phyloP scores from a whole-genome alignment of 2,329 filamentous ascomycete genomes.

The Paecilomyces niveus region DNA sequence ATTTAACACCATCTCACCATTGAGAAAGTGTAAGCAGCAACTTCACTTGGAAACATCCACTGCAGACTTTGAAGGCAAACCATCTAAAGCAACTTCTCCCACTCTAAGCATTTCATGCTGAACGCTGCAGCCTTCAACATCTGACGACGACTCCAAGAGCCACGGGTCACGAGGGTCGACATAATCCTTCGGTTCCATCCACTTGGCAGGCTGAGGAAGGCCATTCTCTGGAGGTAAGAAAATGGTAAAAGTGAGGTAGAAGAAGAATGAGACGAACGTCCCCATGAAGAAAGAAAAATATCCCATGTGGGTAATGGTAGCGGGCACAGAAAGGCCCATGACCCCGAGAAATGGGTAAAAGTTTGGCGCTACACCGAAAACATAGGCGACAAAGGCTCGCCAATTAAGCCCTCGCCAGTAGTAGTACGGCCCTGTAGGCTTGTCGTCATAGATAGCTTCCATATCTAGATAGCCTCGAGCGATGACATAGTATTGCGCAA shows the following conservation, averaged over 20 bases:
- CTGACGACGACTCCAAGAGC: no score
- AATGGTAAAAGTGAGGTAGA: slow-evolving; percentile 10
- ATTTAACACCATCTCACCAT: no score
- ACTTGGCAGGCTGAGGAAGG: slow-evolving; percentile 10
- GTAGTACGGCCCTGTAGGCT: slow-evolving; percentile 22
- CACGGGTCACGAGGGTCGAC: slow-evolving; percentile 15
- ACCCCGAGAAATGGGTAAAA: slow-evolving; percentile 38
- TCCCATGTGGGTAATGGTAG: slow-evolving; percentile 40
- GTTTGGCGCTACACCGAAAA: slow-evolving; percentile 33
- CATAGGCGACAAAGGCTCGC: slow-evolving; percentile 25
- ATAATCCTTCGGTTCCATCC: slow-evolving; percentile 32
- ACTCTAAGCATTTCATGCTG: no score
- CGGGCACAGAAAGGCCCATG: slow-evolving; percentile 30
- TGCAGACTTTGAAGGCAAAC: no score
- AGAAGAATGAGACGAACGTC: slow-evolving; percentile 24
- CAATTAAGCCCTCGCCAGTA: slow-evolving; percentile 30
- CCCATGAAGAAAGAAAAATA: slow-evolving; percentile 51
- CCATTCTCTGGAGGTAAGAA: slow-evolving; percentile 5
- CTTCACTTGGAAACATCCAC: no score
- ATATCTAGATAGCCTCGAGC: slow-evolving; percentile 28
- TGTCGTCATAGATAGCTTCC: slow-evolving; percentile 26
- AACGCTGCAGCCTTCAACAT: no score
- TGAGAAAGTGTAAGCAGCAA: no score
- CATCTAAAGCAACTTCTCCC: no score
- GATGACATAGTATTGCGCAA: slow-evolving; percentile 39